Evolutionary conservation across 192 early-diverging fungal genomes (phyloP), one percentile per base, ranked within the genome.

Genomic region (Backusella luteola): DNA sequence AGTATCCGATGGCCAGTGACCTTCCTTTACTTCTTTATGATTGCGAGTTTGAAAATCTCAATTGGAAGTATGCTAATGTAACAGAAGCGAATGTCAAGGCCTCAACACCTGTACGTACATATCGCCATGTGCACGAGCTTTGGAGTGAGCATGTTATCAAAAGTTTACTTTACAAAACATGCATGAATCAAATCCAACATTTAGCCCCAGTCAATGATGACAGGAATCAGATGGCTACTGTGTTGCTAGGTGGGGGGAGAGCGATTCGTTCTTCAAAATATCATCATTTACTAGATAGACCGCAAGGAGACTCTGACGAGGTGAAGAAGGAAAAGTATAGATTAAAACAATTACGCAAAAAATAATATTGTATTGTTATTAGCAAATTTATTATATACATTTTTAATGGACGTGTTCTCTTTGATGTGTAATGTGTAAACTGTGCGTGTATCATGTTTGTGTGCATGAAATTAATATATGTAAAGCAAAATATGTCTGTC

Each of bases 1-100:
- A 88, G 26, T 99, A 99, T 83, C 91, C 92, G 35, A 95, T 99
- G 94, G 96, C 97, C 0, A 87, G 87, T 41, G 96, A 98, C 56
- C 80, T 90, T 66, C 96, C 97, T 8, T 87, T 99, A 53, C 92
- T 99, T 1, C 80, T 98, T 53, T 92, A 93, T n/a, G 96, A 98
- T 70, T 96, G 95, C 73, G 85, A 87, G 14, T 98, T 90, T 78
- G 84, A 84, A 2, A 84, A 89, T 42, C 77, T 92, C 3, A 73
- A 87, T 29, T 93, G 92, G 91, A 85, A 82, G 46, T 80, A 88
- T 73, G 82, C 87, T 3, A 73, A 36, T 7, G 23, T 71, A 11
- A 83, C 80, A 17, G 77, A 79, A 0, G 76, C 71, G 19, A 67
- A 77, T 8, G 29, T 76, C 8, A 77, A 69, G 44, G 77, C 77